Evolutionary conservation across 805 yeast genomes (phyloP), one percentile per base, ranked within the genome.

Genomic region (Debaryomyces prosopidis): DNA sequence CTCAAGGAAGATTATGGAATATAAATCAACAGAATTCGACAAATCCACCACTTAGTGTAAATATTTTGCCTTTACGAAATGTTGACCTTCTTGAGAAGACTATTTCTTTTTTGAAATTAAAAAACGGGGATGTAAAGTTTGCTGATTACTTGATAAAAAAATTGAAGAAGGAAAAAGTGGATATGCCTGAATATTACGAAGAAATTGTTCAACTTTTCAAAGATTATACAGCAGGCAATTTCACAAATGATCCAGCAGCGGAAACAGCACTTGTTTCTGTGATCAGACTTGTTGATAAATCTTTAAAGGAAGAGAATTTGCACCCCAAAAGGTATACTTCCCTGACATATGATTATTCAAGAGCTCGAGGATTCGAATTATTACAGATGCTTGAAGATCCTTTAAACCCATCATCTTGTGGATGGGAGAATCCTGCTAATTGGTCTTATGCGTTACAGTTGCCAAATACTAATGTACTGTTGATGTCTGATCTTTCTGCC

Each of bases 141-240:
- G 57, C 62, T 5, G 31, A 54, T 12, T 59, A 55, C 42, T 55
- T 57, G 17, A 47, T 54, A 3, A 39, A 39, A 1, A 50, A 47
- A 27, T 39, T 50, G 8, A 23, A 37, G 16, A 55, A 47, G 1
- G 23, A 30, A 23, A 17, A 11, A 23, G 16, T 32, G 17, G 38
- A 42, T 8, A 39, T 41, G 23, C 63, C 67, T 4, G 33, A 34
- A 11, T 51, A 50, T 32, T 65, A 58, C 42, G 59, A 69, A 0
- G 69, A 71, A 1, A 62, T 79, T 3, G 55, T 83, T 11, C 66
- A 65, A 16, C 50, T 84, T 39, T 57, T 85, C 43, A 77, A 75
- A 47, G 78, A 79, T 35, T 85, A 79, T 57, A 73, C 80, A 2
- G 77, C 80, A 5, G 85, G 82, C 0, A 81, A 82, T 39, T 55